Percentiles rank a stretch among this genome's conserved stretches.
Evolutionary conservation across 352 stramenopile genomes (phyloP).

Genomic region (Globisporangium carolinianum): DNA sequence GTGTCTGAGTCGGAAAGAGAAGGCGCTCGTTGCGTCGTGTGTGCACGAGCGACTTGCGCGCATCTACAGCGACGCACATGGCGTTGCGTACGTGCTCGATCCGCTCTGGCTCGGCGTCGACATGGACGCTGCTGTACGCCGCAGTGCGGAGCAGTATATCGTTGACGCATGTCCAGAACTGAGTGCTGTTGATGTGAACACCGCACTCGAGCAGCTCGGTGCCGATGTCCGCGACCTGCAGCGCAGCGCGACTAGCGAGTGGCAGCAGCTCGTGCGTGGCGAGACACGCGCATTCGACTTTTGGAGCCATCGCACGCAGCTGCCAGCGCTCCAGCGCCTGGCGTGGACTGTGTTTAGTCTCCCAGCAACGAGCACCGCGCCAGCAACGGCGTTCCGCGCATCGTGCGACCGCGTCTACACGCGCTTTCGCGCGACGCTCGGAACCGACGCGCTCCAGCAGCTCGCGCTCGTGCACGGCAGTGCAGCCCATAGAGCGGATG

Average conservation of each 20-base stretch:
- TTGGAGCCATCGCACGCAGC: conserved; percentile 50
- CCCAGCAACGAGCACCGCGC: conserved; percentile 33
- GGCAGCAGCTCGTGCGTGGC: conserved; percentile 38
- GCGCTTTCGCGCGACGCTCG: conserved; percentile 32
- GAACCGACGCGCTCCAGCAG: conserved; percentile 39
- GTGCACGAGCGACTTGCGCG: conserved; percentile 55
- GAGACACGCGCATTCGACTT: conserved; percentile 47
- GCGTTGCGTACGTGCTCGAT: conserved; percentile 54
- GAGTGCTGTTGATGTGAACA: conserved; percentile 22
- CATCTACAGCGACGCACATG: conserved; percentile 56
- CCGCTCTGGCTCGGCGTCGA: conserved; percentile 39
- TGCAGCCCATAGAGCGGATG: conserved; percentile 18
- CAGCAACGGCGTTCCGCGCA: conserved; percentile 26
- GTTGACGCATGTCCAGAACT: background rate
- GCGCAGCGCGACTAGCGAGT: conserved; percentile 25
- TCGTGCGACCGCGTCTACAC: conserved; percentile 28
- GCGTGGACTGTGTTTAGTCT: conserved; percentile 49
- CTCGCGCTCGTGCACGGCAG: conserved; percentile 64
- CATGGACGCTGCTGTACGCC: conserved; percentile 39
- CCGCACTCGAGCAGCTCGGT: conserved; percentile 26
- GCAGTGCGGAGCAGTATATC: conserved; percentile 44
- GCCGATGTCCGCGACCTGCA: conserved; percentile 41
- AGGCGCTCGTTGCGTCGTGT: conserved; percentile 56
- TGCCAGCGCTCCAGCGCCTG: conserved; percentile 52
- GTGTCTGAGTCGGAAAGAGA: conserved; percentile 67